Percentiles rank a stretch among this genome's conserved stretches.
These are phyloP conservation scores for Penicillium longicatenatum DNA, from an alignment of 495 filamentous ascomycete genomes.

Conservation along the genomic window DNA sequence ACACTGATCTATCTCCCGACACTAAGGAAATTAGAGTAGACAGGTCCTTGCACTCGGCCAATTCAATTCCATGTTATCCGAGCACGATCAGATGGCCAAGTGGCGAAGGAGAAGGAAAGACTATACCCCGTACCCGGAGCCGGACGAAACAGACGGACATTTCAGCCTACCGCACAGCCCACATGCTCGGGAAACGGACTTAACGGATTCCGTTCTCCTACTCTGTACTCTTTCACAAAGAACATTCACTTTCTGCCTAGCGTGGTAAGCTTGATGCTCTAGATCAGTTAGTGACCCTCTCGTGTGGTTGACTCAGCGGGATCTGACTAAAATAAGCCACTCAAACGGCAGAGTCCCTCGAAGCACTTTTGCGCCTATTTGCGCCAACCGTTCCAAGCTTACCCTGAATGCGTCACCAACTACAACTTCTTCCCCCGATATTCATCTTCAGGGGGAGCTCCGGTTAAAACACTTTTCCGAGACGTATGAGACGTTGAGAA, in stretches of 20 bases:
- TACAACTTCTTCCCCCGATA: not conserved
- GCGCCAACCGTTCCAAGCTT: constrained; percentile 3
- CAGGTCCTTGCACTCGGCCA: not conserved
- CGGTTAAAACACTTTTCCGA: constrained; percentile 13
- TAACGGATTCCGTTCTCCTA: constrained; percentile 10
- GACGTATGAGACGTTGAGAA: constrained; percentile 8
- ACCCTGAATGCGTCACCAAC: constrained; percentile 25
- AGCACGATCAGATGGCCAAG: not conserved
- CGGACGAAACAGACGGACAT: constrained; percentile 13
- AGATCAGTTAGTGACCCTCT: not conserved
- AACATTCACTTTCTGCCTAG: not conserved
- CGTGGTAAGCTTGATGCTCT: not conserved
- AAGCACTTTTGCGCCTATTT: constrained; percentile 1
- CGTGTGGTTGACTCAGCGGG: not conserved
- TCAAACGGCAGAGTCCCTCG: not conserved
- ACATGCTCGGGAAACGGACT: constrained; percentile 13
- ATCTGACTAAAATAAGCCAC: not conserved
- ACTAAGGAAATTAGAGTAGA: not conserved
- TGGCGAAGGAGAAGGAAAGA: not conserved
- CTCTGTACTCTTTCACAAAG: constrained; percentile 4
- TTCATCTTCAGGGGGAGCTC: constrained; percentile 17
- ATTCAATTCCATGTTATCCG: not conserved
- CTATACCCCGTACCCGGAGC: not conserved
- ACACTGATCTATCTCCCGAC: not conserved
- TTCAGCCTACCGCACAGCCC: constrained; percentile 6